Evolutionary conservation across 441 rosid genomes (phyloP).

Genomic region (Gossypium davidsonii): DNA sequence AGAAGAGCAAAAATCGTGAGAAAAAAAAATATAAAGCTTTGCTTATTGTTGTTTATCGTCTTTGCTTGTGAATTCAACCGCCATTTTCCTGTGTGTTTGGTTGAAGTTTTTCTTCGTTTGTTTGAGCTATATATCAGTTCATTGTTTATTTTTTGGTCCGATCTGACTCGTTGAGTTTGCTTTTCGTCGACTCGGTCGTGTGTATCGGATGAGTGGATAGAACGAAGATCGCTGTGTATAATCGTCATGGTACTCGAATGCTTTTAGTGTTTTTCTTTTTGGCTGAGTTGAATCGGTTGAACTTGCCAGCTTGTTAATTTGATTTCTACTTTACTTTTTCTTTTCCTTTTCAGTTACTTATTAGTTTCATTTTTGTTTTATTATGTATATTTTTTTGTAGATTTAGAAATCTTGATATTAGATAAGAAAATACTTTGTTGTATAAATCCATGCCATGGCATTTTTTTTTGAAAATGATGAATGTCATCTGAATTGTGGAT

Average conservation of each 20-base stretch:
- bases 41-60: slow-evolving; percentile 27
- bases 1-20: neutral
- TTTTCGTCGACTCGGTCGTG: slow-evolving; percentile 15
- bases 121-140: neutral
- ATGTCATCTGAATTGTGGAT: neutral
- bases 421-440: neutral
- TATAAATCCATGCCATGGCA: neutral
- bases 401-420: slow-evolving; percentile 8
- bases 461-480: neutral
- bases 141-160: slow-evolving; percentile 23
- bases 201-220: slow-evolving; percentile 36
- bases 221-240: slow-evolving; percentile 36
- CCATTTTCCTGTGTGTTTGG: slow-evolving; percentile 3
- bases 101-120: slow-evolving; percentile 4
- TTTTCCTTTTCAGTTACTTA: neutral
- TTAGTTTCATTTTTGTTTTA: slow-evolving; percentile 12
- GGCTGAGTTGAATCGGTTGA: slow-evolving; percentile 19
- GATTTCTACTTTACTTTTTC: neutral
- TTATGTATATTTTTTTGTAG: neutral
- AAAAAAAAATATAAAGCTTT: slow-evolving; percentile 1
- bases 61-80: slow-evolving; percentile 20
- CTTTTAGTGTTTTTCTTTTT: slow-evolving; percentile 11
- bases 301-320: neutral
- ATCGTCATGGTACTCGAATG: slow-evolving; percentile 40
- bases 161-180: slow-evolving; percentile 37